Base-by-base conservation (phyloP, 2,329 filamentous ascomycete species). In the Sporothrix variecibatus region DNA sequence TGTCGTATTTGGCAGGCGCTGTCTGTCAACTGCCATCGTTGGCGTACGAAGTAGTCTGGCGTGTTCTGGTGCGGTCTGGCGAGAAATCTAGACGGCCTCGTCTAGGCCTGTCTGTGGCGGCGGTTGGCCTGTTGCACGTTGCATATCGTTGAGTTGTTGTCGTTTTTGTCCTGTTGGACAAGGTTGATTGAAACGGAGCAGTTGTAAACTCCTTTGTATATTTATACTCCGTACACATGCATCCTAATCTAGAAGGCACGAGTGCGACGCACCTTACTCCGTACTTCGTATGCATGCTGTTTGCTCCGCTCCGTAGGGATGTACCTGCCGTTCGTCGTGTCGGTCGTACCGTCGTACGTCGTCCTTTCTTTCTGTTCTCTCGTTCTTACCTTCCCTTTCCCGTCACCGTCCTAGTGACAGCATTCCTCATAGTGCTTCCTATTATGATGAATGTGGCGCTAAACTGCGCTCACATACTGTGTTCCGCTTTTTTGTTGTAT, bases 1-100 rank as follows among this genome's bases (percentile, higher is more conserved):
- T 67, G 62, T 67, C 62, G 62, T 67, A 67, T 67, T 40, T 46
- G 6, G 23, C 62, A 67, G 38, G 20, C 58, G 58, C 28, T 34
- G 56, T 23, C 23, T 17, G 62, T 43, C 38, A 67, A 46, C 38
- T 67, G 38, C 23, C 38, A 67, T 15, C 23, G 38, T 26, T 67
- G 62, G 38, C 34, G 58, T 20, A 17, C n/a, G n/a, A n/a, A n/a
- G 34, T 26, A 28, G 51, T 26, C 51, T 56, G 23, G 49, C 34
- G 2, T 34, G 34, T 4, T 34, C 34, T 34, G 1, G 34, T 8
- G 34, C 8, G 49, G 49, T n/a, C 49, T 5, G 3, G 53, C 11
- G 26, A 4, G 34, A 34, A 2, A 62, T 62, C 58, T 64, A 43
- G 34, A 64, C 34, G 60, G 34, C 34, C 34, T 40, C 40, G 2